Conservation (phyloP, 148 eudicot species). For the Rhododendron griersonianum region DNA sequence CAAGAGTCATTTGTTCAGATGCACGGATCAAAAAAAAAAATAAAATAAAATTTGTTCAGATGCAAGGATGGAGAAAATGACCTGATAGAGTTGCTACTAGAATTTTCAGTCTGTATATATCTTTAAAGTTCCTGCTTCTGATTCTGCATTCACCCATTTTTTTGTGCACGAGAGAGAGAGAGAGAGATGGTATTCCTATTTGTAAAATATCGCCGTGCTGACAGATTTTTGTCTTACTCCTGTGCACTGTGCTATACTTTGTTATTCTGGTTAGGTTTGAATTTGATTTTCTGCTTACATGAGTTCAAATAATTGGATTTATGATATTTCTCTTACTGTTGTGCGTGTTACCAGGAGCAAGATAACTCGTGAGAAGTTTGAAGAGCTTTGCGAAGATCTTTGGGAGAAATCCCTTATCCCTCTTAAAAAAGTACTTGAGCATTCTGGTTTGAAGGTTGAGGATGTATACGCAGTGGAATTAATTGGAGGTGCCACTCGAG, state of each 20-base stretch:
- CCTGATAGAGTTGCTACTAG: background rate
- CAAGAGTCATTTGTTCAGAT: background rate
- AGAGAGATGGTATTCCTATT: background rate
- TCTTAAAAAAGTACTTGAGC: slow-evolving; percentile 58
- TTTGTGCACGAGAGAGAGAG: background rate
- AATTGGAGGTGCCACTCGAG: slow-evolving; percentile 97
- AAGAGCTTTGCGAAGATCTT: slow-evolving; percentile 78
- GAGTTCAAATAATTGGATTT: background rate
- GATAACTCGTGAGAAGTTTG: slow-evolving; percentile 91
- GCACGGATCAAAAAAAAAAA: too few relatives aligned
- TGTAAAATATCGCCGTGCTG: too few relatives aligned
- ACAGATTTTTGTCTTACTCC: background rate
- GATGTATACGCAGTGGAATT: slow-evolving; percentile 84
- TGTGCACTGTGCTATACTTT: background rate
- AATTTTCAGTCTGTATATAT: background rate
- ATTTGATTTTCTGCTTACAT: background rate
- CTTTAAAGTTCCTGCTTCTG: background rate
- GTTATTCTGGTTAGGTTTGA: background rate
- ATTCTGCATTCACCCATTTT: background rate
- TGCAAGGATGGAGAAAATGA: background rate
- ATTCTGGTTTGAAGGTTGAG: slow-evolving; percentile 65
- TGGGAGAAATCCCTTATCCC: slow-evolving; percentile 88
- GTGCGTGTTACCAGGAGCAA: slow-evolving; percentile 56
- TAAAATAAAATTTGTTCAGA: too few relatives aligned
- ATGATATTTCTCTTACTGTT: background rate